Evolutionary conservation across 139 green algal species (phyloP).

Genomic region (Nannochloris sp.): DNA sequence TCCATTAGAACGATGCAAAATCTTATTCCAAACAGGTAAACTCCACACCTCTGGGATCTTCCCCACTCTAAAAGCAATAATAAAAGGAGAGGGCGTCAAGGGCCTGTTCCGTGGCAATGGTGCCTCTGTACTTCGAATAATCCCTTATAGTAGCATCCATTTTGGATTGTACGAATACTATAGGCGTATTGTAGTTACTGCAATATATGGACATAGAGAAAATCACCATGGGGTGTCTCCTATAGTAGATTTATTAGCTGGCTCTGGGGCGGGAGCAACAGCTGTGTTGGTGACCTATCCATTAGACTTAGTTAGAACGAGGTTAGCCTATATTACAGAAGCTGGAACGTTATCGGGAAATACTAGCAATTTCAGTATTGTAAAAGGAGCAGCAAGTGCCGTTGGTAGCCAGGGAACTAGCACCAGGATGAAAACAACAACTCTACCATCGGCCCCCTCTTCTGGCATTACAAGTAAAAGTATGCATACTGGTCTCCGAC

Average conservation of each 20-base stretch:
- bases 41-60: neutral
- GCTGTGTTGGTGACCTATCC: conserved; percentile 86
- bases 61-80: conserved; percentile 48
- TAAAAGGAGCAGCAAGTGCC: neutral
- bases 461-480: neutral
- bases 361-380: neutral
- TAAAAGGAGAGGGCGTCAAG: conserved; percentile 48
- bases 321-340: conserved; percentile 61
- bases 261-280: conserved; percentile 67
- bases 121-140: conserved; percentile 76
- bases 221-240: conserved; percentile 20
- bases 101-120: conserved; percentile 83
- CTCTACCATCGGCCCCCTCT: neutral
- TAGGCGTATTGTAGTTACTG: conserved; percentile 37
- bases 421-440: too few species aligned
- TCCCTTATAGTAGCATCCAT: conserved; percentile 87
- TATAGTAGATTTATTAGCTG: conserved; percentile 66
- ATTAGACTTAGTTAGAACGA: conserved; percentile 78
- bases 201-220: neutral
- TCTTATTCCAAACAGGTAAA: conserved; percentile 56
- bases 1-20: conserved; percentile 80
- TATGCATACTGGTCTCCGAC: neutral
- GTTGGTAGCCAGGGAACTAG: too few species aligned
- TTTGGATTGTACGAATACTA: conserved; percentile 85
- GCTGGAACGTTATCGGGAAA: neutral